These are phyloP conservation scores for Fusarium verticillioides DNA, from an alignment of 2,329 filamentous ascomycete genomes.

Conservation along the genomic window DNA sequence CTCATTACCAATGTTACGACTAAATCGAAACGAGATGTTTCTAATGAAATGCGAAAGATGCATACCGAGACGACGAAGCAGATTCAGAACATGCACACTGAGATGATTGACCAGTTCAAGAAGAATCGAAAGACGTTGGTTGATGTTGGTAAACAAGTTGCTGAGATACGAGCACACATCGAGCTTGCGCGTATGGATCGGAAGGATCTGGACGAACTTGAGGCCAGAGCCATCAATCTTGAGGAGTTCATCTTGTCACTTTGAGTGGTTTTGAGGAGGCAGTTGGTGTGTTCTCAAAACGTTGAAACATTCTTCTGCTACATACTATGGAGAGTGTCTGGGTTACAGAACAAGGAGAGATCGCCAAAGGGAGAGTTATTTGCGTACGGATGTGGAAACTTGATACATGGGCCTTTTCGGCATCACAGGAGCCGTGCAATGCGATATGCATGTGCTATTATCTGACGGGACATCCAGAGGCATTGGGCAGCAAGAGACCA, in stretches of 20 bases:
- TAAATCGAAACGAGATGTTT: not conserved
- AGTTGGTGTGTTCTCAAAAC: not conserved
- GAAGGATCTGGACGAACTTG: not conserved
- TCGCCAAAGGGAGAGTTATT: not conserved
- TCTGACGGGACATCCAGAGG: not conserved
- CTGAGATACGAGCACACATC: not conserved
- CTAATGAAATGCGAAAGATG: not conserved
- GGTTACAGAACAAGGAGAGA: too few relatives aligned
- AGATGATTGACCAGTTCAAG: not conserved
- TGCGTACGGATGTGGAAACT: too few relatives aligned
- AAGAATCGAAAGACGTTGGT: not conserved
- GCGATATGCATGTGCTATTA: not conserved
- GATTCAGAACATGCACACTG: not conserved
- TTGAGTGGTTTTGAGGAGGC: not conserved
- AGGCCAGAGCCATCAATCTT: not conserved
- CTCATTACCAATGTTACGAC: not conserved
- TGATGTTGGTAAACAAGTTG: not conserved
- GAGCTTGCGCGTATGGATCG: not conserved
- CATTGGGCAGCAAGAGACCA: not conserved
- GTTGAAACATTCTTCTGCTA: not conserved
- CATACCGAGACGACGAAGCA: not conserved
- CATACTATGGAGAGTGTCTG: too few relatives aligned
- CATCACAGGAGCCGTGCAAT: not conserved
- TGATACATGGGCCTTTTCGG: too few relatives aligned
- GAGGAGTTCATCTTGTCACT: constrained; percentile 2